Evolutionary conservation across 495 filamentous ascomycete species (phyloP).

Genomic region (Penicillium flavigenum): DNA sequence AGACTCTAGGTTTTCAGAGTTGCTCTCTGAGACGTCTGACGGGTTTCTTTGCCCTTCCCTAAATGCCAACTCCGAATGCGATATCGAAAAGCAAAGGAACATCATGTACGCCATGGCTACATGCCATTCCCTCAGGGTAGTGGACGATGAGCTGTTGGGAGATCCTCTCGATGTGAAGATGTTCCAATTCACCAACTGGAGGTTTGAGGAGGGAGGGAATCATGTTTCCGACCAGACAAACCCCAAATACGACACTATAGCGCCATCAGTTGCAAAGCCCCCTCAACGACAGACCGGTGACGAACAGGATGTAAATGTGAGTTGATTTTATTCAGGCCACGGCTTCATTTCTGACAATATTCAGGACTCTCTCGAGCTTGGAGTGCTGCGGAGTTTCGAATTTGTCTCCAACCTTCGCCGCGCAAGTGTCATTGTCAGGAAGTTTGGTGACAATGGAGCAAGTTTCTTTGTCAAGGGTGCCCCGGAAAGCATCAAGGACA

Average conservation of each 20-base stretch:
- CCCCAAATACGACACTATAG: constrained; percentile 64
- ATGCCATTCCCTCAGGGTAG: constrained; percentile 84
- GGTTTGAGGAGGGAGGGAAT: constrained; percentile 76
- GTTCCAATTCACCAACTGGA: constrained; percentile 97
- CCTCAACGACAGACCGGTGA: constrained; percentile 30
- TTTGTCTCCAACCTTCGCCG: constrained; percentile 95
- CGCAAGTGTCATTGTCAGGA: constrained; percentile 87
- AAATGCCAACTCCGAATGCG: constrained; percentile 53
- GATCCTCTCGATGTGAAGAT: constrained; percentile 98
- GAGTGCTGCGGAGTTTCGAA: constrained; percentile 84
- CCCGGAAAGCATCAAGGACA: constrained; percentile 92
- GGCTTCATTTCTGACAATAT: constrained; percentile 1
- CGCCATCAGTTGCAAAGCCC: constrained; percentile 81
- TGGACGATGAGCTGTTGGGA: constrained; percentile 85
- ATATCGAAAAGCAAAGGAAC: constrained; percentile 64
- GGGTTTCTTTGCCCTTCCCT: constrained; percentile 47
- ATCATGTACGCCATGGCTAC: constrained; percentile 94
- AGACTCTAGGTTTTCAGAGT: constrained; percentile 55
- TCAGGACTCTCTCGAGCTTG: constrained; percentile 67
- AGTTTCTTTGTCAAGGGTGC: constrained; percentile 95
- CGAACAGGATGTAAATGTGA: constrained; percentile 30
- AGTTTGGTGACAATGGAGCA: constrained; percentile 74
- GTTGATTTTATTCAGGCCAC: neutral
- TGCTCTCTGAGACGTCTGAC: constrained; percentile 53
- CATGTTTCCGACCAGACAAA: constrained; percentile 48